These are phyloP conservation scores for Ogataea nonfermentans DNA, from an alignment of 805 yeast genomes.

Conservation along the genomic window DNA sequence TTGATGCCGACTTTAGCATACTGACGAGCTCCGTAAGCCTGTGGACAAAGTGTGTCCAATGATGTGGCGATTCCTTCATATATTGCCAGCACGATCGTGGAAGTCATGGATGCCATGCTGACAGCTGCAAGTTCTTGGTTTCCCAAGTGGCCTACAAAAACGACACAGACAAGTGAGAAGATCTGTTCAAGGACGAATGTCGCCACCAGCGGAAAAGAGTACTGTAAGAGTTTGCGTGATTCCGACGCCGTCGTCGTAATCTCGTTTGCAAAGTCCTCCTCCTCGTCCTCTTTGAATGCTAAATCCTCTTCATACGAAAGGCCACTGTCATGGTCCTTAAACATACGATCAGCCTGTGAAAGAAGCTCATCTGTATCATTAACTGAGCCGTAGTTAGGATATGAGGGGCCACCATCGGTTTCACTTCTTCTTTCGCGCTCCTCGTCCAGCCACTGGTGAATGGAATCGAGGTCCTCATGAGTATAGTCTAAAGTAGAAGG, in stretches of 20 bases:
- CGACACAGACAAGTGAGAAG: slow-evolving; percentile 71
- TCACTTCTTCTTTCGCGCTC: slow-evolving; percentile 35
- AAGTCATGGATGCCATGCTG: slow-evolving; percentile 75
- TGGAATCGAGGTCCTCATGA: slow-evolving; percentile 34
- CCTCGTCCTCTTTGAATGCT: slow-evolving; percentile 19
- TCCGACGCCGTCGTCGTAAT: slow-evolving; percentile 29
- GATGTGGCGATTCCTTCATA: slow-evolving; percentile 77
- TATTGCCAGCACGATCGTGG: slow-evolving; percentile 68
- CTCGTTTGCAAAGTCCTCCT: slow-evolving; percentile 35
- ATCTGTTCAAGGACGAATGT: slow-evolving; percentile 61
- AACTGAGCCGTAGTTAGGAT: slow-evolving; percentile 23
- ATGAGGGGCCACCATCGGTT: slow-evolving; percentile 16
- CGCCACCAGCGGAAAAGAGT: slow-evolving; percentile 56
- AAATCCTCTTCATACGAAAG: slow-evolving; percentile 12
- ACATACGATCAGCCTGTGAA: slow-evolving; percentile 27
- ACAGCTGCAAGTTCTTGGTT: slow-evolving; percentile 73
- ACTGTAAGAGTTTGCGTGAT: slow-evolving; percentile 36
- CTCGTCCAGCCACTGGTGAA: slow-evolving; percentile 37
- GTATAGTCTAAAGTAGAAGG: slow-evolving; percentile 37
- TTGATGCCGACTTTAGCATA: slow-evolving; percentile 64
- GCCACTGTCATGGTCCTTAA: slow-evolving; percentile 23
- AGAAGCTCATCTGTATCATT: slow-evolving; percentile 22
- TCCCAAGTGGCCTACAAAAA: slow-evolving; percentile 76
- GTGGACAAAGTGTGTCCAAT: slow-evolving; percentile 76
- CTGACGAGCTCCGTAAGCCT: slow-evolving; percentile 71